Evolutionary conservation across 1,284 basidiomycete genomes (phyloP).

Genomic region (Malassezia japonica): DNA sequence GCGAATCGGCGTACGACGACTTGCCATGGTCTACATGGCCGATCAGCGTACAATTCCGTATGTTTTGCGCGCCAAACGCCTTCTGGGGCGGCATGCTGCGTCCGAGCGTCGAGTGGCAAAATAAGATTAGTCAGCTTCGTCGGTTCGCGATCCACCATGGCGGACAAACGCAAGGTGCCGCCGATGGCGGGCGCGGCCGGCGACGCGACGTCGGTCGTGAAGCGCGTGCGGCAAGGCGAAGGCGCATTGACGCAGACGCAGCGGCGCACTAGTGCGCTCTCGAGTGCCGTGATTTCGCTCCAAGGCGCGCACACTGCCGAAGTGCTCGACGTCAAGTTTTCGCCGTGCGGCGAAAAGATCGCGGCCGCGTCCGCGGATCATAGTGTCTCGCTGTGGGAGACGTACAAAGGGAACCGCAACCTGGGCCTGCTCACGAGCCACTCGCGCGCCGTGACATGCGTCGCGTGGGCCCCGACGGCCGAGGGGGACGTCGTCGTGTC

Average conservation of each 20-base stretch:
- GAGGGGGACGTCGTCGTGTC: slow-evolving; percentile 26
- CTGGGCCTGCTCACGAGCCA: slow-evolving; percentile 41
- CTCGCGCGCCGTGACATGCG: slow-evolving; percentile 37
- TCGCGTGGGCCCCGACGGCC: slow-evolving; percentile 28
- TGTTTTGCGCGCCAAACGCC: slow-evolving; percentile 36
- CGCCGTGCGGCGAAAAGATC: slow-evolving; percentile 33
- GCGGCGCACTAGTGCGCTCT: slow-evolving; percentile 33
- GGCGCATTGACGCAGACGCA: slow-evolving; percentile 24
- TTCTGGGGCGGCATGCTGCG: slow-evolving; percentile 17
- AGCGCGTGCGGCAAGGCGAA: slow-evolving; percentile 30
- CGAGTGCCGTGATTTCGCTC: slow-evolving; percentile 34
- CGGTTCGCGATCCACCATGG: slow-evolving; percentile 19
- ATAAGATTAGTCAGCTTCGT: slow-evolving; percentile 4
- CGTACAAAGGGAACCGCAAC: slow-evolving; percentile 39
- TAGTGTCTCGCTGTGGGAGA: slow-evolving; percentile 44
- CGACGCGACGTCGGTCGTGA: slow-evolving; percentile 31
- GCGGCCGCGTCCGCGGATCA: slow-evolving; percentile 38
- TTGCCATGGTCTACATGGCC: slow-evolving; percentile 49
- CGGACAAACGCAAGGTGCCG: slow-evolving; percentile 38
- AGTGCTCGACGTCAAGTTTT: slow-evolving; percentile 39
- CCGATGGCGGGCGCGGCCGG: slow-evolving; percentile 17
- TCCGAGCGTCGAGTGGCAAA: background rate
- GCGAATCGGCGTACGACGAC: slow-evolving; percentile 73
- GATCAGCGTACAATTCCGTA: slow-evolving; percentile 45
- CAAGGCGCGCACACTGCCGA: slow-evolving; percentile 37